These are phyloP conservation scores for Apium graveolens DNA, from an alignment of 129 eudicot genomes.

Conservation along the genomic window DNA sequence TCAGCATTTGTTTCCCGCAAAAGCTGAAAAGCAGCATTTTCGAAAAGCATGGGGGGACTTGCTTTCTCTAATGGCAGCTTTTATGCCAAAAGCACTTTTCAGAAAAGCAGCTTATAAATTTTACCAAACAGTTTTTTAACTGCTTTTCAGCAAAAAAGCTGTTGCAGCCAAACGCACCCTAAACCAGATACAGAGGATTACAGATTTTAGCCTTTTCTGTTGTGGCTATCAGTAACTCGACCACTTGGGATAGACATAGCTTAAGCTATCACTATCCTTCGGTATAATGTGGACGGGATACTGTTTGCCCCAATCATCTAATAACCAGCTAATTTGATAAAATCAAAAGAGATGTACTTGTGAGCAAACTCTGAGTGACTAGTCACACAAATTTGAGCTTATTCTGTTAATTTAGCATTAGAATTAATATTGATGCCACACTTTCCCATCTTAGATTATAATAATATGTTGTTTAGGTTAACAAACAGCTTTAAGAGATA, in stretches of 20 bases:
- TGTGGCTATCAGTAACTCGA: neutral
- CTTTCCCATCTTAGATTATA: neutral
- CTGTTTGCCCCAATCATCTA: too few species aligned
- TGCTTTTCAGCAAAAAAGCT: too few species aligned
- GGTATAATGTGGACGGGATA: neutral
- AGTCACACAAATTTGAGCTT: neutral
- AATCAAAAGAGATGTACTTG: neutral
- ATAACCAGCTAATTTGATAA: neutral
- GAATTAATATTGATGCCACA: neutral
- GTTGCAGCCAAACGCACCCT: too few species aligned
- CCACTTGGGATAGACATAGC: neutral
- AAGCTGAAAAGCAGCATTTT: too few species aligned
- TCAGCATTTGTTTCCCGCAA: too few species aligned
- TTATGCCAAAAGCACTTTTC: too few species aligned
- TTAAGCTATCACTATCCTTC: neutral
- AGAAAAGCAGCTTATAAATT: too few species aligned
- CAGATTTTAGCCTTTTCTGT: neutral
- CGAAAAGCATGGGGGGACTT: too few species aligned
- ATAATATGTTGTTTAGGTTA: neutral
- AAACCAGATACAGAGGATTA: neutral
- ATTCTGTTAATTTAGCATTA: neutral
- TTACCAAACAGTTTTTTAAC: too few species aligned
- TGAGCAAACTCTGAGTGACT: neutral
- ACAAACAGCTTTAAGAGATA: neutral
- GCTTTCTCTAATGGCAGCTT: too few species aligned